Percentiles rank a stretch among this genome's conserved stretches.
These are phyloP conservation scores for Rhizomucor miehei DNA, from an alignment of 371 early-diverging fungal species.

Conservation along the genomic window DNA sequence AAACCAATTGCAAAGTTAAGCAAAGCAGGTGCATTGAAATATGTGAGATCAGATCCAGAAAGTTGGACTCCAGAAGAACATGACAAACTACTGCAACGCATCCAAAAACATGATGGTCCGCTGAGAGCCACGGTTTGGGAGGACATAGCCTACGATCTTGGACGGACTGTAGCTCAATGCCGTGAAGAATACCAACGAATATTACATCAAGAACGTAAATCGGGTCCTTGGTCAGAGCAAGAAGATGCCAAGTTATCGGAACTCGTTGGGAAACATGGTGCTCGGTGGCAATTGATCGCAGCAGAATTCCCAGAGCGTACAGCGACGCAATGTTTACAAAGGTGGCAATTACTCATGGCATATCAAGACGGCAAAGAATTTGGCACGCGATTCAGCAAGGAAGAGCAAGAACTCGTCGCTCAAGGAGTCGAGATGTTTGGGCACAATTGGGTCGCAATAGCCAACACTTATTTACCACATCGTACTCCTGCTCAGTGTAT, in stretches of 20 bases:
- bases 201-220: not conserved
- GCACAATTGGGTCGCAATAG: constrained; percentile 35
- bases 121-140: constrained; percentile 15
- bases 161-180: constrained; percentile 18
- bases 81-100: constrained; percentile 1
- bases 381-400: constrained; percentile 15
- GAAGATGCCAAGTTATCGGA: constrained; percentile 21
- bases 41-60: constrained; percentile 5
- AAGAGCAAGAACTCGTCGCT: constrained; percentile 24
- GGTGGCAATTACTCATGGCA: constrained; percentile 20
- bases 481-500: constrained; percentile 34
- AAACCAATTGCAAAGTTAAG: constrained; percentile 1
- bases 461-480: constrained; percentile 31
- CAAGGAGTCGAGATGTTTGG: constrained; percentile 48
- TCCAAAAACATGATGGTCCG: not conserved
- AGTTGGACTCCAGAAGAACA: constrained; percentile 21
- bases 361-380: constrained; percentile 1
- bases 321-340: constrained; percentile 16
- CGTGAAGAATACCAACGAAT: constrained; percentile 12
- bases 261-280: constrained; percentile 6
- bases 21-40: not conserved
- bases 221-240: constrained; percentile 20
- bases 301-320: constrained; percentile 4
- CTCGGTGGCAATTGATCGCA: constrained; percentile 18
- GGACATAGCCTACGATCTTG: constrained; percentile 14